A percentile compares a stretch with the other conserved stretches of the same genome.
Evolutionary conservation across 1,284 basidiomycete species (phyloP).

Genomic region (Ganoderma resinaceum): DNA sequence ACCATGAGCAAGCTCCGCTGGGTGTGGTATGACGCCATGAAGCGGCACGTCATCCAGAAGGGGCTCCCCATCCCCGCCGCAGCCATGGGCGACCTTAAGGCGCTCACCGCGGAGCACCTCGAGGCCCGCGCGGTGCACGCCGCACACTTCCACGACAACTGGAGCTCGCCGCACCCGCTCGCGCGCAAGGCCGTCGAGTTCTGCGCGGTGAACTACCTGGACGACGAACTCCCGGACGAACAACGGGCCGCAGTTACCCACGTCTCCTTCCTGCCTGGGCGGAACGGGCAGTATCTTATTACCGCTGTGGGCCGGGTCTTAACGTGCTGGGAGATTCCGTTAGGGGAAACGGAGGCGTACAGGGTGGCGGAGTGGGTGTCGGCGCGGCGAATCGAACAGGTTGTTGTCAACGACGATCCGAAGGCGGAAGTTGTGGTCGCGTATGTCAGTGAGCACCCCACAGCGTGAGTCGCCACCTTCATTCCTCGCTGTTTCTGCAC

Average conservation of each 20-base stretch:
- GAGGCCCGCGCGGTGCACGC: constrained; percentile 46
- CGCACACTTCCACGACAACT: constrained; percentile 45
- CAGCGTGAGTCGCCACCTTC: constrained; percentile 23
- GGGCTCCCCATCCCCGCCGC: constrained; percentile 44
- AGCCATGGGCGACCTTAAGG: constrained; percentile 36
- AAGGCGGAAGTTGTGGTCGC: constrained; percentile 38
- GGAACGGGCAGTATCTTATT: constrained; percentile 43
- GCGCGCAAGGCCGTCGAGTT: constrained; percentile 39
- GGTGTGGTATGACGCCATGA: constrained; percentile 47
- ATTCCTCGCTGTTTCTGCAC: neutral
- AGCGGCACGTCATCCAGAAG: constrained; percentile 42
- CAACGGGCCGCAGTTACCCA: constrained; percentile 36
- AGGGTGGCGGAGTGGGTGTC: constrained; percentile 40
- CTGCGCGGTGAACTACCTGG: constrained; percentile 27
- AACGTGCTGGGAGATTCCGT: constrained; percentile 47
- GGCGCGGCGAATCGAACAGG: constrained; percentile 34
- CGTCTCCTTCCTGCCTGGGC: constrained; percentile 43
- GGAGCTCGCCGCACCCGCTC: constrained; percentile 41
- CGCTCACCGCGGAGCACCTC: constrained; percentile 43
- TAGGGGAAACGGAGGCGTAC: constrained; percentile 42
- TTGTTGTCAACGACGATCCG: constrained; percentile 43
- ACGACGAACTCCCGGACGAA: constrained; percentile 24
- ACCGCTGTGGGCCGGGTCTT: constrained; percentile 36
- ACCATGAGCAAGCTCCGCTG: constrained; percentile 44
- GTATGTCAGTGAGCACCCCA: constrained; percentile 31